A percentile compares a stretch with the other conserved stretches of the same genome.
These are phyloP conservation scores for Aspergillus sclerotiicarbonarius DNA, from an alignment of 495 filamentous ascomycete species.

Conservation along the genomic window DNA sequence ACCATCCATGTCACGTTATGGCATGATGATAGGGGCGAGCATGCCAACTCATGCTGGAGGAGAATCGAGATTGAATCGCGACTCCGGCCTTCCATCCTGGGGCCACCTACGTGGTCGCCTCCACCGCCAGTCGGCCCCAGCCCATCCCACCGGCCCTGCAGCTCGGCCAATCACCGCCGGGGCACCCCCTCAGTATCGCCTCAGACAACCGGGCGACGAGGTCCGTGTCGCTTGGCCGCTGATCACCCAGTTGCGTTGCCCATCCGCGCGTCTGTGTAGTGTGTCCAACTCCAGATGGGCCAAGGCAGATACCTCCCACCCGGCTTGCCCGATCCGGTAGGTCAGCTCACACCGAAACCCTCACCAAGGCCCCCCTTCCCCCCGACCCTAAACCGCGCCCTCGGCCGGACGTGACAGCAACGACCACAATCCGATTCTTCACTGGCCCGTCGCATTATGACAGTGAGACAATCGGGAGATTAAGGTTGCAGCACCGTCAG, in stretches of 20 bases:
- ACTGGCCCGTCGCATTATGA: background rate
- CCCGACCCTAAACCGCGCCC: background rate
- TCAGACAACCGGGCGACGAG: background rate
- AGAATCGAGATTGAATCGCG: no score
- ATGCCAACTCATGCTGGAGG: no score
- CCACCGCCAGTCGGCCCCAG: slow-evolving; percentile 22
- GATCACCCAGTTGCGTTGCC: background rate
- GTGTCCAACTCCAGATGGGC: background rate
- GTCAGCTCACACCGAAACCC: background rate
- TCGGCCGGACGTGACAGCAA: background rate
- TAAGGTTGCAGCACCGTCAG: background rate
- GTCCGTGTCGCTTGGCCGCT: slow-evolving; percentile 1
- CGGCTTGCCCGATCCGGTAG: background rate
- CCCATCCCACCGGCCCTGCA: background rate
- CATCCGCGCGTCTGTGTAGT: background rate
- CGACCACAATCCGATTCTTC: background rate
- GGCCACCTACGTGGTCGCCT: slow-evolving; percentile 21
- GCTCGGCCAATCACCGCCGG: slow-evolving; percentile 6
- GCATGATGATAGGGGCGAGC: no score
- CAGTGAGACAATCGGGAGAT: background rate
- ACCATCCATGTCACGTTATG: no score
- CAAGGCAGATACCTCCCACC: background rate
- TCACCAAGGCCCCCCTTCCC: background rate
- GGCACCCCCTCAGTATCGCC: background rate
- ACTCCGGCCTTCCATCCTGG: background rate